These are phyloP conservation scores for Thraustochytrium sp. DNA, from an alignment of 352 stramenopile species.

Conservation along the genomic window DNA sequence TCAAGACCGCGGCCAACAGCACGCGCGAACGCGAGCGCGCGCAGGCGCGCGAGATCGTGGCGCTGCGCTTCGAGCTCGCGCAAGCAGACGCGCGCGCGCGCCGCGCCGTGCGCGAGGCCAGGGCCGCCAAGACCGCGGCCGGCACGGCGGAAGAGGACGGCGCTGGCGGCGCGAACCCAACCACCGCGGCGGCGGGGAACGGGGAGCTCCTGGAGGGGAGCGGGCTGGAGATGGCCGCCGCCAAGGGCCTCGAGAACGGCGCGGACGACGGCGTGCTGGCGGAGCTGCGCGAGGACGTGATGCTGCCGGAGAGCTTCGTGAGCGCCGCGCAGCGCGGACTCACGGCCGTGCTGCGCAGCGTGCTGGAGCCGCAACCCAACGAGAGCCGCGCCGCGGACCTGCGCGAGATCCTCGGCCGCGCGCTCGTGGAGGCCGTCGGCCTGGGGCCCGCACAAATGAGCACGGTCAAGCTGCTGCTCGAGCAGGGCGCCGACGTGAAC, in stretches of 20 bases:
- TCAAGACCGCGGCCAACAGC: too few relatives aligned
- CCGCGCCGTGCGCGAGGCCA: neutral
- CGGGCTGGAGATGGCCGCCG: too few relatives aligned
- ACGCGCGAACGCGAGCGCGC: neutral
- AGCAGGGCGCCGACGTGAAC: constrained; percentile 3
- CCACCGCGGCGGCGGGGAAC: neutral
- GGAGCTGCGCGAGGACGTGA: too few relatives aligned
- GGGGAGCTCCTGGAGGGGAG: too few relatives aligned
- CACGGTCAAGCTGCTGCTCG: neutral
- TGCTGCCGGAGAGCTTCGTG: neutral
- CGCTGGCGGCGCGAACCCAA: neutral
- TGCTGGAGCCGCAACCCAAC: neutral
- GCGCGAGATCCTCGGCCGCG: neutral
- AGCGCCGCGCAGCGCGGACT: neutral
- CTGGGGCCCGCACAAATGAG: neutral
- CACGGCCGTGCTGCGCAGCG: neutral
- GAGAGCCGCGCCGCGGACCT: neutral
- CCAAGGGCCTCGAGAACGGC: too few relatives aligned
- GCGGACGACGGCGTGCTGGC: too few relatives aligned
- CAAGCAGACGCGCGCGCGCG: neutral
- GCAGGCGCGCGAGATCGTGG: neutral
- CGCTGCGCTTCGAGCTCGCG: constrained; percentile 15
- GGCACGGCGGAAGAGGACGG: neutral
- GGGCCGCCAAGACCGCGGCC: neutral
- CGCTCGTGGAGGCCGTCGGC: neutral